Evolutionary conservation across 495 filamentous ascomycete species (phyloP).

Genomic region (Aspergillus wentii): DNA sequence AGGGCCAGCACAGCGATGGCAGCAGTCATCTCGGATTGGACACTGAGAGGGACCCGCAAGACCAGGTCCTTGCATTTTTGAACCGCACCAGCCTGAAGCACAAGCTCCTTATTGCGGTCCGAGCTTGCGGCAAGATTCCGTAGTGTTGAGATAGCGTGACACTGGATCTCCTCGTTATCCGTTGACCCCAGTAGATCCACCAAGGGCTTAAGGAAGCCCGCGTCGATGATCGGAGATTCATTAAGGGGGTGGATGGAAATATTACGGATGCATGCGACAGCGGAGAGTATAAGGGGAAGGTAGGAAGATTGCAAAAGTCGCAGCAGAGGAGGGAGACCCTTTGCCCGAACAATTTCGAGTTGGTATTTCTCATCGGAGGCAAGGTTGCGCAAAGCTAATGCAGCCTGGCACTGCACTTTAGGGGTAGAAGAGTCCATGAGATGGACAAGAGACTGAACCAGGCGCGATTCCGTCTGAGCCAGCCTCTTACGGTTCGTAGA

Average conservation of each 20-base stretch:
- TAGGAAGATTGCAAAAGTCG: conserved; percentile 91
- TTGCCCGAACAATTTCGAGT: conserved; percentile 88
- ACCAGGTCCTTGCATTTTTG: conserved; percentile 98
- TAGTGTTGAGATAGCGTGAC: conserved; percentile 95
- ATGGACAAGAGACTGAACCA: conserved; percentile 90
- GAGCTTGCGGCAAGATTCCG: conserved; percentile 95
- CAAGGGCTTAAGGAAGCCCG: conserved; percentile 87
- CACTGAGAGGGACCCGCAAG: conserved; percentile 84
- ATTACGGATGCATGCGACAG: conserved; percentile 96
- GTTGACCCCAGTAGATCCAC: conserved; percentile 92
- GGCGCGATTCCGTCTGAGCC: conserved; percentile 78
- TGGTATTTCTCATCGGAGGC: conserved; percentile 99
- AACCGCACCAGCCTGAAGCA: conserved; percentile 92
- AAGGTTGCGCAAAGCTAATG: conserved; percentile 87
- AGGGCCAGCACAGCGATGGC: conserved; percentile 96
- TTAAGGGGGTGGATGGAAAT: conserved; percentile 99
- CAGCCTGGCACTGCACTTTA: conserved; percentile 97
- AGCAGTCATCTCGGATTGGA: conserved; percentile 98
- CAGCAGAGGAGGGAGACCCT: conserved; percentile 77
- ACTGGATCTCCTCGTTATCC: conserved; percentile 98
- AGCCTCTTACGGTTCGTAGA: conserved; percentile 83
- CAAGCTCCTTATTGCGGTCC: conserved; percentile 93
- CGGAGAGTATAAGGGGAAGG: conserved; percentile 90
- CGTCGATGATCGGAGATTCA: conserved; percentile 98
- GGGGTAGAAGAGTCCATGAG: conserved; percentile 96